Base-by-base conservation (phyloP, 2,329 filamentous ascomycete species). In the Sarocladium kiliense region DNA sequence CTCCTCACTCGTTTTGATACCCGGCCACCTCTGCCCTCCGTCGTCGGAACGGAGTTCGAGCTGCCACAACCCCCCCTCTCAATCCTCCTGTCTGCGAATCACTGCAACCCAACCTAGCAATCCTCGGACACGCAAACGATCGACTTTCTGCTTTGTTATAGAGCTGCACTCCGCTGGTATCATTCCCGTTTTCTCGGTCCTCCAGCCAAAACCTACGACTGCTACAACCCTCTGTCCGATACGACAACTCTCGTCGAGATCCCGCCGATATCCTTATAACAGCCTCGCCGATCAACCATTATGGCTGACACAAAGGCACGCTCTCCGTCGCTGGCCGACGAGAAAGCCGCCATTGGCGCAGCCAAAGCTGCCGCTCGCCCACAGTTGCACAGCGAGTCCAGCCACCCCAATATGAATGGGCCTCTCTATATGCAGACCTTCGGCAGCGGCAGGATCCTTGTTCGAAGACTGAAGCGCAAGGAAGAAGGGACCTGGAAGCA, bases 401-500 rank as follows among this genome's bases (percentile, higher is more conserved):
- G 66, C 64, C 68, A 63, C 36, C 60, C 68, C 56, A 76, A 74
- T 60, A 79, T 79, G 75, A 79, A 80, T 62, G 77, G 77, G 2
- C 78, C 79, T n/a, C 69, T 82, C 51, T 84, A 83, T 65, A 79
- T 77, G 75, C 80, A 82, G 65, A 77, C 71, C 26, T 74, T 74
- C 32, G 67, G 70, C 61, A 75, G 74, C 65, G 81, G 78, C 57
- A 75, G 76, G 47, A 75, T 82, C 49, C 72, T 82, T 25, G 75
- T 82, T 47, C 76, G 80, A 62, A 79, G 81, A 60, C 71, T 79
- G 59, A 86, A 80, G 73, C 75, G 77, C 66, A 85, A 84, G 69
- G 81, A 84, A 53, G 80, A 87, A 61, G 77, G 83, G 55, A 75
- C 83, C 39, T 73, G 81, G 70, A 84, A 80, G 65, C 78, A 79